These are phyloP conservation scores for Fomitopsis pulvina DNA, from an alignment of 768 basidiomycete genomes.

Conservation along the genomic window DNA sequence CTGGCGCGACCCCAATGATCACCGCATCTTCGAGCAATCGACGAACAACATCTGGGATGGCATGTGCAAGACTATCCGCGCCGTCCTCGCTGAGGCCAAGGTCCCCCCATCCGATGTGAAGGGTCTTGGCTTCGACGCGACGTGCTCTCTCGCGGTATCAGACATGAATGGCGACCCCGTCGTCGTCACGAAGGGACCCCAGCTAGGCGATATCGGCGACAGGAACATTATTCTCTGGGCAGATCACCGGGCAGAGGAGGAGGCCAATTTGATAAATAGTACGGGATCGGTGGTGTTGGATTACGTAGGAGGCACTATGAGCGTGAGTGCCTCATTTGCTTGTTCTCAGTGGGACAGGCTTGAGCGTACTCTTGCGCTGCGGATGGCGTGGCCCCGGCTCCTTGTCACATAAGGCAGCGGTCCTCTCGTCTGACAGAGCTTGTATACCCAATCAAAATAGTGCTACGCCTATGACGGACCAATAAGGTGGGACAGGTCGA, in stretches of 20 bases:
- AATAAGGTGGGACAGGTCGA: too few species aligned
- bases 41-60: slow-evolving; percentile 81
- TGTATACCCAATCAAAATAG: too few species aligned
- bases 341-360: neutral
- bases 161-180: slow-evolving; percentile 70
- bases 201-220: slow-evolving; percentile 59
- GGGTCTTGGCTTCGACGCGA: slow-evolving; percentile 93
- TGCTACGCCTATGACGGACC: too few species aligned
- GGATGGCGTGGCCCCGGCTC: too few species aligned
- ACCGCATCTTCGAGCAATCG: slow-evolving; percentile 95
- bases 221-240: slow-evolving; percentile 95
- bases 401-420: too few species aligned
- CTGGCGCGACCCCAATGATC: slow-evolving; percentile 77
- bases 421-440: too few species aligned
- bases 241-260: slow-evolving; percentile 89
- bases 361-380: neutral
- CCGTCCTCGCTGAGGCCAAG: slow-evolving; percentile 52
- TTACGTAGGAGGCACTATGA: slow-evolving; percentile 96
- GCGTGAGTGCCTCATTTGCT: slow-evolving; percentile 41
- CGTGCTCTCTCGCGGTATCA: slow-evolving; percentile 89
- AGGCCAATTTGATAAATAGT: slow-evolving; percentile 85
- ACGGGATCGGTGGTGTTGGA: slow-evolving; percentile 82
- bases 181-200: slow-evolving; percentile 60
- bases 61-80: slow-evolving; percentile 54
- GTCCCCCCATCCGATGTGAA: slow-evolving; percentile 59